Conservation (phyloP, 2,329 filamentous ascomycete genomes). For the Colletotrichum higginsianum region DNA sequence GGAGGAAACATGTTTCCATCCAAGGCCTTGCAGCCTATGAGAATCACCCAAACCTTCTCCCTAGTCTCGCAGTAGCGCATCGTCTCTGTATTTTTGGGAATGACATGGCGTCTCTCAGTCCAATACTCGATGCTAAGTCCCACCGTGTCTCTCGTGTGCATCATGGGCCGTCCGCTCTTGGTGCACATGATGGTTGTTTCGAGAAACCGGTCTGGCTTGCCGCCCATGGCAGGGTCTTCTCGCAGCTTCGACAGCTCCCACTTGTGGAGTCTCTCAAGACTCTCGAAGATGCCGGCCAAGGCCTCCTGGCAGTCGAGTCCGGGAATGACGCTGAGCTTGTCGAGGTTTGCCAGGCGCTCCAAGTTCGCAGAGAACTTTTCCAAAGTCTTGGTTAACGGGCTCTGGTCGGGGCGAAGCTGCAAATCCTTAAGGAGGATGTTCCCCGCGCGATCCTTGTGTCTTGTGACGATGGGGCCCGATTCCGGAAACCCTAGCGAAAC, state of each 20-base stretch:
- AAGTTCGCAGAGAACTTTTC: slow-evolving; percentile 81
- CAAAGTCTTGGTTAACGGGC: slow-evolving; percentile 78
- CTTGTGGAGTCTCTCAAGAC: slow-evolving; percentile 77
- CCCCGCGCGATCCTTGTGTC: slow-evolving; percentile 73
- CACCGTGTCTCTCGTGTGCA: slow-evolving; percentile 77
- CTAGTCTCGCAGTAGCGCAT: slow-evolving; percentile 56
- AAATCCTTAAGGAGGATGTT: slow-evolving; percentile 78
- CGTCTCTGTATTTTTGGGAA: slow-evolving; percentile 53
- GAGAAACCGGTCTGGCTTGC: slow-evolving; percentile 64
- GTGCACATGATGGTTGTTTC: slow-evolving; percentile 76
- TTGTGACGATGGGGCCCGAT: slow-evolving; percentile 70
- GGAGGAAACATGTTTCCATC: slow-evolving; percentile 66
- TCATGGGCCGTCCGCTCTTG: slow-evolving; percentile 77
- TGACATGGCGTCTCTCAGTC: slow-evolving; percentile 72
- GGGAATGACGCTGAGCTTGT: slow-evolving; percentile 78
- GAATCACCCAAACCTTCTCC: slow-evolving; percentile 75
- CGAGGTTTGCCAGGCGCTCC: slow-evolving; percentile 76
- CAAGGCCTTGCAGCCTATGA: slow-evolving; percentile 74
- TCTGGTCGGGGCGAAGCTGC: slow-evolving; percentile 70
- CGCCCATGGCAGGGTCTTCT: slow-evolving; percentile 61
- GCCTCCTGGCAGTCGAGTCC: slow-evolving; percentile 84
- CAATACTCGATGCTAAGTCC: slow-evolving; percentile 85
- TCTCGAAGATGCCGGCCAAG: slow-evolving; percentile 79
- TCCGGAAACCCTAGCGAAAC: slow-evolving; percentile 76
- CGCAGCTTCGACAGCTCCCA: slow-evolving; percentile 76